Conservation (phyloP, 2,329 filamentous ascomycete species). For the Thermothelomyces thermophilus region DNA sequence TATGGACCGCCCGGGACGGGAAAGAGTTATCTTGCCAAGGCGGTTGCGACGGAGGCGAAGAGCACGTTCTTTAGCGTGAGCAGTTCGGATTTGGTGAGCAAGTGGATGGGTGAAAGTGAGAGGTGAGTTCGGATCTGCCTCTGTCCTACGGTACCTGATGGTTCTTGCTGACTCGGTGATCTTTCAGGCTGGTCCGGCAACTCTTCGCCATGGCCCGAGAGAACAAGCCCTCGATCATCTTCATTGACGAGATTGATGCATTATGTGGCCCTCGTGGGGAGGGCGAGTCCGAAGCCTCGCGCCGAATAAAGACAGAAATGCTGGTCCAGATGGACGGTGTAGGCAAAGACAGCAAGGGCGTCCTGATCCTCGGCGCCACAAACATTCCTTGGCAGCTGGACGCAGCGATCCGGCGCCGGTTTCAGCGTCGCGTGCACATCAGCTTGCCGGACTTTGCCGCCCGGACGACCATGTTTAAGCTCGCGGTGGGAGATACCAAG, state of each 20-base stretch:
- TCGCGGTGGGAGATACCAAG: slow-evolving; percentile 87
- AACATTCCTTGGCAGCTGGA: slow-evolving; percentile 99
- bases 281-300: slow-evolving; percentile 94
- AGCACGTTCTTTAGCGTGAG: slow-evolving; percentile 99
- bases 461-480: slow-evolving; percentile 89
- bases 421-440: slow-evolving; percentile 94
- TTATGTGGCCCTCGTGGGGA: slow-evolving; percentile 88
- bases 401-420: slow-evolving; percentile 88
- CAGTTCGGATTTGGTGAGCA: slow-evolving; percentile 93
- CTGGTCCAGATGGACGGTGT: slow-evolving; percentile 99
- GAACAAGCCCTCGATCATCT: slow-evolving; percentile 96
- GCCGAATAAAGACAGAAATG: slow-evolving; percentile 97
- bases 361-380: slow-evolving; percentile 90
- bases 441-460: slow-evolving; percentile 81
- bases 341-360: slow-evolving; percentile 87
- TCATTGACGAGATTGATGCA: slow-evolving; percentile 96
- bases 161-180: slow-evolving; percentile 18
- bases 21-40: slow-evolving; percentile 96
- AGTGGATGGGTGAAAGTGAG: slow-evolving; percentile 99
- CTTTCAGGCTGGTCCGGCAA: slow-evolving; percentile 76
- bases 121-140: slow-evolving; percentile 49
- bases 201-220: slow-evolving; percentile 97
- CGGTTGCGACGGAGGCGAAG: slow-evolving; percentile 95
- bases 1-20: slow-evolving; percentile 96
- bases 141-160: neutral